These are phyloP conservation scores for Globisporangium takayamanum DNA, from an alignment of 352 stramenopile genomes.

Conservation along the genomic window DNA sequence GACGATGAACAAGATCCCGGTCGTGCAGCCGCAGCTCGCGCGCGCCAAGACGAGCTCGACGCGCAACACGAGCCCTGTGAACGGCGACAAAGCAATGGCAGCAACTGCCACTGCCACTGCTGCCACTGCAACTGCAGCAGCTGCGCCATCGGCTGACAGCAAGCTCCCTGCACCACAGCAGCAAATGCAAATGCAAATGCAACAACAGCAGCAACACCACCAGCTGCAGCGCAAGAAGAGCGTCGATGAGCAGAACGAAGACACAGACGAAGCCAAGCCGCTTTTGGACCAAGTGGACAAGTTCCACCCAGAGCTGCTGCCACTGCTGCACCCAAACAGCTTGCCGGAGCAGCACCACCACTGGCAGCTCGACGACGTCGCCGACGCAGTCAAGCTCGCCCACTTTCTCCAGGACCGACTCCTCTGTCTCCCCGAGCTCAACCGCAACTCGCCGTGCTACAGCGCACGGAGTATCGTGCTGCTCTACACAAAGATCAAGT, in stretches of 20 bases:
- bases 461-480: constrained; percentile 70
- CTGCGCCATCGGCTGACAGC: not conserved
- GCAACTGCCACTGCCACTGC: not conserved
- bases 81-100: constrained; percentile 4
- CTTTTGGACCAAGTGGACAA: constrained; percentile 37
- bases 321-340: constrained; percentile 36
- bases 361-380: constrained; percentile 34
- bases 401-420: constrained; percentile 63
- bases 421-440: constrained; percentile 67
- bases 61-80: constrained; percentile 13
- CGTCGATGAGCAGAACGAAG: constrained; percentile 10
- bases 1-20: constrained; percentile 26
- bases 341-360: constrained; percentile 26
- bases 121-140: not conserved
- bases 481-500: constrained; percentile 82
- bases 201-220: not conserved
- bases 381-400: constrained; percentile 59
- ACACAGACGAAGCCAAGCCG: constrained; percentile 15
- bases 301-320: constrained; percentile 51
- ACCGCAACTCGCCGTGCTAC: constrained; percentile 77
- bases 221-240: constrained; percentile 13
- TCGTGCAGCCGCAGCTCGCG: constrained; percentile 19
- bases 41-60: constrained; percentile 26
- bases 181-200: not conserved
- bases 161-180: not conserved